A percentile compares a stretch with the other conserved stretches of the same genome.
Evolutionary conservation across 1,284 basidiomycete species (phyloP).

Genomic region (Amylostereum areolatum): DNA sequence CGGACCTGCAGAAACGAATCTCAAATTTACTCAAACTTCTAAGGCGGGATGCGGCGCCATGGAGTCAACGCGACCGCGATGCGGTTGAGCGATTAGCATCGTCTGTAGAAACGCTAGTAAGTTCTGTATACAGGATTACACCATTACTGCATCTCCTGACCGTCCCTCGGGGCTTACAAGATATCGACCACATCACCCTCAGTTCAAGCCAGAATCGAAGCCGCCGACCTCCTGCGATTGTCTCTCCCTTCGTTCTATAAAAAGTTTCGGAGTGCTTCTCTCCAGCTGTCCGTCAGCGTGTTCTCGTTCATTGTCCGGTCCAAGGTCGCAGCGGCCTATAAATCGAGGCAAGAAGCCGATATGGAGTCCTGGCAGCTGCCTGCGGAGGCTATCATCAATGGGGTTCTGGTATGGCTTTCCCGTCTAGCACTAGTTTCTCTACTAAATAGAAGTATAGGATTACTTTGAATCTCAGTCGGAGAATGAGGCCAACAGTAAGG

Average conservation of each 20-base stretch:
- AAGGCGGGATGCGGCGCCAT: conserved; percentile 6
- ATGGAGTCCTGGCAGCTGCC: conserved; percentile 22
- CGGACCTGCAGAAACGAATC: no score
- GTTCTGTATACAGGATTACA: neutral
- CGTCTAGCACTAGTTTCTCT: neutral
- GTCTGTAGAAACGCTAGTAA: conserved; percentile 7
- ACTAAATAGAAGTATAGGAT: conserved; percentile 6
- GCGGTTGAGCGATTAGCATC: conserved; percentile 9
- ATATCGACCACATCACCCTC: no score
- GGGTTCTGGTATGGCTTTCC: conserved; percentile 21
- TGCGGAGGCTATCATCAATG: conserved; percentile 22
- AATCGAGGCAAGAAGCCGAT: conserved; percentile 15
- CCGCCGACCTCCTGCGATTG: conserved; percentile 17
- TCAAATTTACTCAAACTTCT: no score
- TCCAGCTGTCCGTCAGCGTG: conserved; percentile 22
- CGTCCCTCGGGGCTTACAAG: no score
- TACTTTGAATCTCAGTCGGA: conserved; percentile 8
- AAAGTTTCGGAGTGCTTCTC: conserved; percentile 15
- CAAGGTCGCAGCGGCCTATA: conserved; percentile 19
- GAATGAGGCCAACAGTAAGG: conserved; percentile 1
- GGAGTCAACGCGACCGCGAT: conserved; percentile 10
- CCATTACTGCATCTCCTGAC: neutral
- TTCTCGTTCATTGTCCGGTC: conserved; percentile 22
- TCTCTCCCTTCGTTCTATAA: conserved; percentile 20
- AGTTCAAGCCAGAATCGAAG: no score